These are phyloP conservation scores for Gracilaria caudata DNA, from an alignment of 23 red algal species.

Conservation along the genomic window DNA sequence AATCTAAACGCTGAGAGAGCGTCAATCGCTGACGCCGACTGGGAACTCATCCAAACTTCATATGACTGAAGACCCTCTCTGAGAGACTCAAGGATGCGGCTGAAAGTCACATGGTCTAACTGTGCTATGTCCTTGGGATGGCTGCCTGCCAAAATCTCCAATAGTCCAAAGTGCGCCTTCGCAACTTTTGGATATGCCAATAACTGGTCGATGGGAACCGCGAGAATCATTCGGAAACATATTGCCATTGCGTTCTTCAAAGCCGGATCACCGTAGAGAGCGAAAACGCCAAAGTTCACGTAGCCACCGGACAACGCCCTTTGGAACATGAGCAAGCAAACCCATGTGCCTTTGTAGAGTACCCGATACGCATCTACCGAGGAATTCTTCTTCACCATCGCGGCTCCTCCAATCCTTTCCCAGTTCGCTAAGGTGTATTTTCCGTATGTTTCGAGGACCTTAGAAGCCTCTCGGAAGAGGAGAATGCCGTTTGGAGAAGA, in stretches of 20 bases:
- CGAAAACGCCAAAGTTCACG: constrained; percentile 90
- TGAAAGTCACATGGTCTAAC: constrained; percentile 71
- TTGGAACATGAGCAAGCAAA: constrained; percentile 72
- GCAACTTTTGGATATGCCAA: constrained; percentile 83
- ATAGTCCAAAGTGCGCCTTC: constrained; percentile 67
- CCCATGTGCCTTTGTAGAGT: constrained; percentile 80
- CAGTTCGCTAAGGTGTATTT: constrained; percentile 60
- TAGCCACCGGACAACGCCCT: constrained; percentile 77
- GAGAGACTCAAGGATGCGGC: constrained; percentile 67
- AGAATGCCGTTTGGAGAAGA: constrained; percentile 84
- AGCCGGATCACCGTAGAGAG: constrained; percentile 80
- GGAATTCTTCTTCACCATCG: constrained; percentile 29
- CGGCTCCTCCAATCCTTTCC: constrained; percentile 64
- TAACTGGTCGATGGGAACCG: constrained; percentile 74
- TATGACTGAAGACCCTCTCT: constrained; percentile 79
- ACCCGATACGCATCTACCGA: constrained; percentile 66
- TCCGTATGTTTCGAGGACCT: constrained; percentile 79
- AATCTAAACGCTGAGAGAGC: constrained; percentile 80
- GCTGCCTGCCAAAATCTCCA: constrained; percentile 73
- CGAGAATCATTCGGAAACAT: constrained; percentile 57
- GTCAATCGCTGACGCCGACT: constrained; percentile 73
- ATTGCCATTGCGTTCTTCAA: constrained; percentile 74
- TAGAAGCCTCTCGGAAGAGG: constrained; percentile 84
- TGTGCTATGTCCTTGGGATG: constrained; percentile 65
- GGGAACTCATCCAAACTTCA: constrained; percentile 88